phyloP scores from a whole-genome alignment of 176 grass and related monocot genomes.

The Zoysia japonica region DNA sequence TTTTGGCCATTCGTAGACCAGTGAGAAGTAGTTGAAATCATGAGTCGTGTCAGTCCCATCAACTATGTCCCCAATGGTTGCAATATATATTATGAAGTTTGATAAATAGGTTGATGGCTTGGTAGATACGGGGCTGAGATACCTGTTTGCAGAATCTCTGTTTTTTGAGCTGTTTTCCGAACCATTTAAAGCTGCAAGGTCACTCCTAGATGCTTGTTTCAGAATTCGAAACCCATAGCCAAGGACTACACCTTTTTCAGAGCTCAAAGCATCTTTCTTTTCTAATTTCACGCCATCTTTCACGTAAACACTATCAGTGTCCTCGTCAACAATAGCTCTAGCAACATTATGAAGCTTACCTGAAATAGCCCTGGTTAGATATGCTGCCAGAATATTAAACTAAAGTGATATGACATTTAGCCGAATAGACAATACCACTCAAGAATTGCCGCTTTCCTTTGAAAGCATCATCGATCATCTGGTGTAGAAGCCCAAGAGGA shows the following conservation, averaged over 20 bases:
- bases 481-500: conserved; percentile 84
- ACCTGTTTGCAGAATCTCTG: conserved; percentile 72
- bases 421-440: conserved; percentile 61
- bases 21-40: conserved; percentile 99
- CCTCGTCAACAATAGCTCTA: conserved; percentile 86
- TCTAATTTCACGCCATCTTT: conserved; percentile 57
- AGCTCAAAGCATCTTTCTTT: conserved; percentile 61
- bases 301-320: conserved; percentile 57
- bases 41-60: conserved; percentile 96
- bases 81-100: conserved; percentile 94
- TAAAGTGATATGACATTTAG: conserved; percentile 44
- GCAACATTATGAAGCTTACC: conserved; percentile 99
- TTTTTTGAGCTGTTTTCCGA: conserved; percentile 55
- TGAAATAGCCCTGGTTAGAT: conserved; percentile 46
- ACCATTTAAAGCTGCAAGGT: conserved; percentile 45
- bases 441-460: conserved; percentile 94
- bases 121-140: conserved; percentile 65
- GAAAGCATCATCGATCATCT: conserved; percentile 97
- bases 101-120: conserved; percentile 93
- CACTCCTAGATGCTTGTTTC: conserved; percentile 55
- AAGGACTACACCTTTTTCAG: conserved; percentile 70
- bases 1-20: conserved; percentile 92
- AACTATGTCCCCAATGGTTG: conserved; percentile 95
- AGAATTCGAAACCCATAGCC: conserved; percentile 78
- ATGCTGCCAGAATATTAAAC: conserved; percentile 18